phyloP scores from a whole-genome alignment of 441 rosid species.

The Brassica hybrid region DNA sequence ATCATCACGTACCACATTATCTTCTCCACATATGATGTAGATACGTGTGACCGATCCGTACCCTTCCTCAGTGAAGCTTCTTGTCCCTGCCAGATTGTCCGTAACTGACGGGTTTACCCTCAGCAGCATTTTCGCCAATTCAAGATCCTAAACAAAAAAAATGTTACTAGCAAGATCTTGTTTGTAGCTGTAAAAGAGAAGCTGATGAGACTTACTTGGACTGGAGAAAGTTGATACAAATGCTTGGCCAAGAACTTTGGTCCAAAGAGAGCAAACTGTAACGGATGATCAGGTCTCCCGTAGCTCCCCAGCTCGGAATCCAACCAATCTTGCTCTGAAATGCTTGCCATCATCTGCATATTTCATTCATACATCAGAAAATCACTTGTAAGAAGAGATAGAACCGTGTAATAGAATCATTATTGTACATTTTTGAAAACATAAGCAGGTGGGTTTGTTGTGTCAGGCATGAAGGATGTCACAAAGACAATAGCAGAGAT shows the following conservation, averaged over 20 bases:
- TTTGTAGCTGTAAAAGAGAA: not conserved
- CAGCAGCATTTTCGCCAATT: conserved; percentile 46
- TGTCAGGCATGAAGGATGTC: conserved; percentile 61
- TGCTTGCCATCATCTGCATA: not conserved
- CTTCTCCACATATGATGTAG: conserved; percentile 39
- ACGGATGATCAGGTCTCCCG: conserved; percentile 14
- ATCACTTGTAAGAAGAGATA: not conserved
- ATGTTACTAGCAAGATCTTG: not conserved
- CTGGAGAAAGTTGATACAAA: conserved; percentile 30
- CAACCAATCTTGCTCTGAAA: not conserved
- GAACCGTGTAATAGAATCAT: not conserved
- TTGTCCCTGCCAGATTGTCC: conserved; percentile 35
- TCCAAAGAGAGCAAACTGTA: conserved; percentile 32
- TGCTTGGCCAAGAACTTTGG: conserved; percentile 38
- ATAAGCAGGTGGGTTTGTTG: conserved; percentile 10
- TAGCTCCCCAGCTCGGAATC: conserved; percentile 23
- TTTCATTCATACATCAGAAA: too few species aligned
- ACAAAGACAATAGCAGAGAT: conserved; percentile 57
- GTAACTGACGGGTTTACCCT: conserved; percentile 44
- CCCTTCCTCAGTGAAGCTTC: conserved; percentile 39
- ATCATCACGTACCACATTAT: conserved; percentile 23
- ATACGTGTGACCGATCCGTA: conserved; percentile 47
- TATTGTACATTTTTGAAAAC: not conserved
- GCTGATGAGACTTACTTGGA: not conserved
- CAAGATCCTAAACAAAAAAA: conserved; percentile 48